A percentile compares a stretch with the other conserved stretches of the same genome.
Evolutionary conservation across 2,329 filamentous ascomycete genomes (phyloP).

Genomic region (Fusarium sororula): DNA sequence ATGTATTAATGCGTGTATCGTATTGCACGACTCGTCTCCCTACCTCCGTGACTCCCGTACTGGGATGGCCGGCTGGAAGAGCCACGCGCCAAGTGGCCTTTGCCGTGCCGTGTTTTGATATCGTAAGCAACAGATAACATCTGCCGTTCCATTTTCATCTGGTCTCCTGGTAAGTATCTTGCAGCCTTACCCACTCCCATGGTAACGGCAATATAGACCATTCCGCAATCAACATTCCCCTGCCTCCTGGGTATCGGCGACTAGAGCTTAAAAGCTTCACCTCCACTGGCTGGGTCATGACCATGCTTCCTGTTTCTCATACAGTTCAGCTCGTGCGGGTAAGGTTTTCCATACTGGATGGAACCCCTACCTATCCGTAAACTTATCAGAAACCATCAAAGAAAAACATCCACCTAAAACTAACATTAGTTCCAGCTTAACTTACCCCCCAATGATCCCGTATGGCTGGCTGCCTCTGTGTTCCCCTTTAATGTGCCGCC

Average conservation of each 20-base stretch:
- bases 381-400: neutral
- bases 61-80: neutral
- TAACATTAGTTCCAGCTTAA: neutral
- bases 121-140: conserved; percentile 1
- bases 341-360: neutral
- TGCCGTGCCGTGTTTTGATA: neutral
- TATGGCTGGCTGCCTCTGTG: neutral
- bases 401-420: neutral
- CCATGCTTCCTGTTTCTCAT: neutral
- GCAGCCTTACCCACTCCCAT: conserved; percentile 9
- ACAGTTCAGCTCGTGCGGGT: neutral
- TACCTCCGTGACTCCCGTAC: neutral
- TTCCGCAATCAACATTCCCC: neutral
- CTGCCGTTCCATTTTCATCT: conserved; percentile 12
- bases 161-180: neutral
- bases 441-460: neutral
- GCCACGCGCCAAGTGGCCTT: neutral
- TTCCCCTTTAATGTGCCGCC: neutral
- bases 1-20: neutral
- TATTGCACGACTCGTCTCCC: neutral
- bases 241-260: neutral
- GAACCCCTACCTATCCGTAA: neutral
- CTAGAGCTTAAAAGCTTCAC: neutral
- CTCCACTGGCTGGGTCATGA: neutral
- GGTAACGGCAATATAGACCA: conserved; percentile 1